Conservation (phyloP, 768 basidiomycete genomes). For the Termitomyces sp. region DNA sequence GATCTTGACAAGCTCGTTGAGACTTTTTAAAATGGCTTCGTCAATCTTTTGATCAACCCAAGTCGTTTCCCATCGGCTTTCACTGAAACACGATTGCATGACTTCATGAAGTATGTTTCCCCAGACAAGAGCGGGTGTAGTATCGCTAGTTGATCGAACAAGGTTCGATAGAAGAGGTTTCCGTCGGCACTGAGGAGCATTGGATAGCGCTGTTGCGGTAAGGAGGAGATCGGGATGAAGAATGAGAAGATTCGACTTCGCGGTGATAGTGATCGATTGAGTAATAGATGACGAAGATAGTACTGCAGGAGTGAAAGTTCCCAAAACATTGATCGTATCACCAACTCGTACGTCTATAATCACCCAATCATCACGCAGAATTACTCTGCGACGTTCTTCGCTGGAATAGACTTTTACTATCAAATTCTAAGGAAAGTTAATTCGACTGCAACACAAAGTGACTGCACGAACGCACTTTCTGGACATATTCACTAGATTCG, state of each 20-base stretch:
- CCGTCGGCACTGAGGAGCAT: constrained; percentile 77
- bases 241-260: constrained; percentile 68
- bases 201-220: constrained; percentile 86
- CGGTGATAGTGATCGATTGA: constrained; percentile 54
- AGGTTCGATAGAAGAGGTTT: constrained; percentile 78
- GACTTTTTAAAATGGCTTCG: constrained; percentile 46
- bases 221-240: constrained; percentile 91
- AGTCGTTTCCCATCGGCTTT: constrained; percentile 57
- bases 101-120: constrained; percentile 94
- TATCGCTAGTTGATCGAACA: constrained; percentile 55
- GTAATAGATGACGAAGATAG: constrained; percentile 32
- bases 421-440: constrained; percentile 38
- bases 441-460: background rate
- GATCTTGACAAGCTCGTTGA: constrained; percentile 63
- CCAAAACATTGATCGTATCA: constrained; percentile 80
- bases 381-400: constrained; percentile 43
- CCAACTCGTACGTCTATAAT: constrained; percentile 58
- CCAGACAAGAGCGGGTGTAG: constrained; percentile 74
- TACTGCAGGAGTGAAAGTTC: constrained; percentile 30
- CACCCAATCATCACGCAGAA: constrained; percentile 79
- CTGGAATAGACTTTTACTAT: constrained; percentile 40
- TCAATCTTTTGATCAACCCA: constrained; percentile 63
- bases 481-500: constrained; percentile 25
- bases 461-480: constrained; percentile 37
- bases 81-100: constrained; percentile 73